Conservation (phyloP, 2,329 filamentous ascomycete species). For the Claviceps pusilla region DNA sequence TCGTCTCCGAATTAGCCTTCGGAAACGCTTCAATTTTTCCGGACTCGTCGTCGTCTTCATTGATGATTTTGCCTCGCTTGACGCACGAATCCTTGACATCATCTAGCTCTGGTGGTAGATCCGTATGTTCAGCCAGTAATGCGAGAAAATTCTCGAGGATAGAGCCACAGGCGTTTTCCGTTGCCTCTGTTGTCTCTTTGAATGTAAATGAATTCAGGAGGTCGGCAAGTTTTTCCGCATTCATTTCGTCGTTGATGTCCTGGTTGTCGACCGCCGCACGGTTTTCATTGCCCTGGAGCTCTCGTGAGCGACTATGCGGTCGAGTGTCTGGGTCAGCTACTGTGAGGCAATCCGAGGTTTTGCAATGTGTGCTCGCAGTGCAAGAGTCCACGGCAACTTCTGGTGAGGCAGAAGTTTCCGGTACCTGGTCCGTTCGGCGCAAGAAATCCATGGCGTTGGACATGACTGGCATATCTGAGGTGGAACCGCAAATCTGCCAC, state of each 20-base stretch:
- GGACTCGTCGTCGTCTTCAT: neutral
- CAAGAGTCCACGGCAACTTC: neutral
- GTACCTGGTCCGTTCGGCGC: neutral
- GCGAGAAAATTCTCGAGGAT: slow-evolving; percentile 3
- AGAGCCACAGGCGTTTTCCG: neutral
- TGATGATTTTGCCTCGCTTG: neutral
- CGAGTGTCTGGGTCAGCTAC: neutral
- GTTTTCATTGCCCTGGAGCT: neutral
- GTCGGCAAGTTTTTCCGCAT: neutral
- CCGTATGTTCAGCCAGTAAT: neutral
- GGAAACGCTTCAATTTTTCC: neutral
- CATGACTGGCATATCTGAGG: neutral
- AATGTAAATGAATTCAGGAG: slow-evolving; percentile 4
- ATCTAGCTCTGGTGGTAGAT: neutral
- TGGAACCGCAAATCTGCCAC: neutral
- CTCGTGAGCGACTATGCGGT: neutral
- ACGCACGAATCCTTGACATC: neutral
- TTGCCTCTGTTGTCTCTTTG: neutral
- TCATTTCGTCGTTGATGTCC: neutral
- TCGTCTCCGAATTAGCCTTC: neutral
- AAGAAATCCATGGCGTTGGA: slow-evolving; percentile 3
- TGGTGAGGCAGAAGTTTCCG: neutral
- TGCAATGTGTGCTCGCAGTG: neutral
- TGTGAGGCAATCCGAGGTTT: neutral
- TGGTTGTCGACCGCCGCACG: neutral